Conservation (phyloP, 2,329 filamentous ascomycete genomes). For the Pestalotiopsis fici region DNA sequence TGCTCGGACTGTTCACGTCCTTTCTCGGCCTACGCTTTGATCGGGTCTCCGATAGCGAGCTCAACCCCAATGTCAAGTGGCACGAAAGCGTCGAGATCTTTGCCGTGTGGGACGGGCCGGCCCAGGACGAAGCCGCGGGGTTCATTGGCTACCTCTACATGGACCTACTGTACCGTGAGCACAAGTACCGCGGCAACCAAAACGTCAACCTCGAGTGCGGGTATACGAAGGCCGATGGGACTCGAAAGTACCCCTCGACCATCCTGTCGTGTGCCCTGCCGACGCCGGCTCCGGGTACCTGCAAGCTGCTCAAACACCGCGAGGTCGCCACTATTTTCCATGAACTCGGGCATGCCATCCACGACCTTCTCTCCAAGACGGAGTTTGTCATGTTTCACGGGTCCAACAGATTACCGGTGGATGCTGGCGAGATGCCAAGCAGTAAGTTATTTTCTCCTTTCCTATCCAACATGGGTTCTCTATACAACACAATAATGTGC, state of each 20-base stretch:
- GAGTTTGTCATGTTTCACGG: background rate
- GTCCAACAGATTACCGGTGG: background rate
- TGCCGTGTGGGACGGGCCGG: constrained; percentile 43
- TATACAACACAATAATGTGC: background rate
- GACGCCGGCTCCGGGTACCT: constrained; percentile 40
- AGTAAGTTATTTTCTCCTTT: background rate
- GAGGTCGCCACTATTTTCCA: constrained; percentile 54
- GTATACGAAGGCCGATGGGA: background rate
- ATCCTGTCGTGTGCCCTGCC: background rate
- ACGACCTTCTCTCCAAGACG: constrained; percentile 8
- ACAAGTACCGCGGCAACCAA: constrained; percentile 57
- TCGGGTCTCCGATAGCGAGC: constrained; percentile 39
- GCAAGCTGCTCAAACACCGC: constrained; percentile 56
- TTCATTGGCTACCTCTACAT: constrained; percentile 58
- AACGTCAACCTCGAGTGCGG: constrained; percentile 55
- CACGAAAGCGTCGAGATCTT: constrained; percentile 56
- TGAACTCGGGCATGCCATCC: constrained; percentile 27
- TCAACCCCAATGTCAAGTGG: constrained; percentile 33
- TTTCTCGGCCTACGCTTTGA: constrained; percentile 52
- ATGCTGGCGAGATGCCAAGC: background rate
- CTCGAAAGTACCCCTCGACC: background rate
- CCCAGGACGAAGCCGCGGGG: constrained; percentile 48
- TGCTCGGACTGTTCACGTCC: constrained; percentile 16
- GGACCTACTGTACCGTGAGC: constrained; percentile 55
- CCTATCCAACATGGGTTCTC: background rate